Conservation (phyloP, 495 filamentous ascomycete species). For the Annulohypoxylon moriforme region DNA sequence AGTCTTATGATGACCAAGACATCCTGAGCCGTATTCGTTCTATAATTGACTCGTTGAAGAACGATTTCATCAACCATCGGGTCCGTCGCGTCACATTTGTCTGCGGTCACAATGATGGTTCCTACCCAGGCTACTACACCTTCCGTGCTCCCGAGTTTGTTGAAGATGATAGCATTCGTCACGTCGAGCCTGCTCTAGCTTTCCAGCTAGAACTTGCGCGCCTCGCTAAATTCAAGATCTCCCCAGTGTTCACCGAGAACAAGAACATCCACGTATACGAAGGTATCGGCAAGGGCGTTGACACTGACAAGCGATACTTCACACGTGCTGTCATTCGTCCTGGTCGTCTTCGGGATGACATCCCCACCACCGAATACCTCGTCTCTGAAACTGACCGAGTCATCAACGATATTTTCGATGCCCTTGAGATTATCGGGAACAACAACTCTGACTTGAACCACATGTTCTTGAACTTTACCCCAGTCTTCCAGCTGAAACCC, state of each 20-base stretch:
- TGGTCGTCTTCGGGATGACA: slow-evolving; percentile 93
- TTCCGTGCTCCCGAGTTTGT: slow-evolving; percentile 92
- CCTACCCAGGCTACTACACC: slow-evolving; percentile 96
- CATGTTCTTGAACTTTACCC: slow-evolving; percentile 99
- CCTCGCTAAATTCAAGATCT: slow-evolving; percentile 96
- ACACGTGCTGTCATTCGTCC: slow-evolving; percentile 93
- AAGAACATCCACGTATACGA: slow-evolving; percentile 99
- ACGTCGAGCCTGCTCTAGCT: slow-evolving; percentile 93
- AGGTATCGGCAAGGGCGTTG: slow-evolving; percentile 90
- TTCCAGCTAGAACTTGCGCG: slow-evolving; percentile 97
- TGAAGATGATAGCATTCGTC: slow-evolving; percentile 95
- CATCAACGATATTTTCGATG: slow-evolving; percentile 97
- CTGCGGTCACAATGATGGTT: slow-evolving; percentile 92
- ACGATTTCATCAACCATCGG: slow-evolving; percentile 80
- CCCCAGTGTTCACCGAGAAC: slow-evolving; percentile 98
- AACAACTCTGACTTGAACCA: slow-evolving; percentile 99
- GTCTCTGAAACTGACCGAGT: slow-evolving; percentile 96
- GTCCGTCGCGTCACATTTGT: slow-evolving; percentile 95
- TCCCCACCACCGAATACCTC: slow-evolving; percentile 96
- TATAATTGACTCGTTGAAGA: slow-evolving; percentile 83
- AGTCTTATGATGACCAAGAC: slow-evolving; percentile 85
- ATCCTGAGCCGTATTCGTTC: slow-evolving; percentile 77
- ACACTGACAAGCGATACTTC: slow-evolving; percentile 98
- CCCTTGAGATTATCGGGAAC: slow-evolving; percentile 97
- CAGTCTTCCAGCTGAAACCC: slow-evolving; percentile 91